Evolutionary conservation across 805 yeast species (phyloP).

Genomic region (Blastobotrys attinorum): DNA sequence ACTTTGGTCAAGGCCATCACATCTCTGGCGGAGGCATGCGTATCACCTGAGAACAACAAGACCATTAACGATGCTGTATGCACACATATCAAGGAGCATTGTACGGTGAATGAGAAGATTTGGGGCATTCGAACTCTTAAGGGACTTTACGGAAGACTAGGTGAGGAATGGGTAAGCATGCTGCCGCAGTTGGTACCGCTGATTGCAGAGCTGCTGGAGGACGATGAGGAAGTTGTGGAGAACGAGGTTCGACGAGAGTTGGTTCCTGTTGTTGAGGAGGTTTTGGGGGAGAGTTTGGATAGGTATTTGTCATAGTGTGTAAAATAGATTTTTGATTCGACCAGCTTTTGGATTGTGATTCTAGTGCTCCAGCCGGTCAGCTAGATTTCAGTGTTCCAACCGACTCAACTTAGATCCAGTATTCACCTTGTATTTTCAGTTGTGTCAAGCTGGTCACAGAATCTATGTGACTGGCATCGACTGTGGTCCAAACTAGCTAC

Average conservation of each 20-base stretch:
- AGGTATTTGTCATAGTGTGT: conserved; percentile 26
- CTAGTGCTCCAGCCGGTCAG: conserved; percentile 84
- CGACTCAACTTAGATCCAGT: no score
- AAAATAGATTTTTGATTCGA: conserved; percentile 53
- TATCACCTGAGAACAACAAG: conserved; percentile 58
- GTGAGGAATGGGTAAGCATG: conserved; percentile 87
- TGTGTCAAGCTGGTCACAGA: no score
- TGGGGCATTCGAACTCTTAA: conserved; percentile 80
- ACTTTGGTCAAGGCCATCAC: conserved; percentile 74
- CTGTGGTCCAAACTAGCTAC: no score
- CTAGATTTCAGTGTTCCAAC: no score
- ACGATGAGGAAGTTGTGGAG: conserved; percentile 91
- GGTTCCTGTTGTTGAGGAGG: conserved; percentile 84
- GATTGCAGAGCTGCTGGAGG: conserved; percentile 91
- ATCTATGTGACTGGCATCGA: no score
- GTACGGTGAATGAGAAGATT: conserved; percentile 46
- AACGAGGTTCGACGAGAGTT: conserved; percentile 82
- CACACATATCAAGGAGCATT: conserved; percentile 56
- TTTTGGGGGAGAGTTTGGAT: conserved; percentile 90
- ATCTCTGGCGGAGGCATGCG: conserved; percentile 59
- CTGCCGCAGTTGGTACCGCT: conserved; percentile 93
- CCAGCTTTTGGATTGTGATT: conserved; percentile 76
- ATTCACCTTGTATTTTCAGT: no score
- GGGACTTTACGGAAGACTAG: conserved; percentile 78
- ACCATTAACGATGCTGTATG: conserved; percentile 55